Base-by-base conservation (phyloP, 208 protist species). In the Leishmania turanica region DNA sequence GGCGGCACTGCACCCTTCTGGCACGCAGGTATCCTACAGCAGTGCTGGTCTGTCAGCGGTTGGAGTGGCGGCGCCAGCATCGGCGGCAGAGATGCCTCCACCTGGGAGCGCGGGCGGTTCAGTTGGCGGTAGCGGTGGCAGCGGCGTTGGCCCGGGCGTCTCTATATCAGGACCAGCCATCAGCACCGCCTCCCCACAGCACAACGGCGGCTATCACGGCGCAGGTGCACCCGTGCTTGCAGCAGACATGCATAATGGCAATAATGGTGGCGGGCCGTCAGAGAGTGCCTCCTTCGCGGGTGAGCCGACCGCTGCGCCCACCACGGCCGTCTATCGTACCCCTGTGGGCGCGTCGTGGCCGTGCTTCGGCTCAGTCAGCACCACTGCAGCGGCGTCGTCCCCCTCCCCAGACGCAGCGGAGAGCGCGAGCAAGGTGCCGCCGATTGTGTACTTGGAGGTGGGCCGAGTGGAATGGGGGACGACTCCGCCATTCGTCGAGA, bases 381-480 rank as follows among this genome's bases (percentile, higher is more conserved):
- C 70, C 24, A 75, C 70, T n/a, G 31, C 31, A 1, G 49, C n/a
- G 42, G 34, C 31, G 21, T 24, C 34, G 53, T 27, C 19, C 31
- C 34, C 19, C 19, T n/a, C 5, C 31, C 51, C 72, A 1, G 49
- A 51, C 17, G 49, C 53, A 62, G 21, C n/a, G 56, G 73, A 37
- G 56, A 21, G 53, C 6, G 72, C 72, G 24, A 56, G 27, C 21
- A 81, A 82, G 7, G 56, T 86, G 37, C 82, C 87, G 0, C 81
- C 83, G 6, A 81, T 95, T 47, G 89, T 90, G 58, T 92, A 88
- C 70, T 60, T 97, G 31, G 74, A 87, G 53, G 84, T 97, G 21
- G 77, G 86, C 40, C 80, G 65, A 47, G 79, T 97, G 17, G 88
- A 93, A 75, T 97, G 93, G 93, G 93, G 93, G 19, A 92, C 80